Evolutionary conservation across 179 eudicot species (phyloP).

Genomic region (Drosera spatulata): DNA sequence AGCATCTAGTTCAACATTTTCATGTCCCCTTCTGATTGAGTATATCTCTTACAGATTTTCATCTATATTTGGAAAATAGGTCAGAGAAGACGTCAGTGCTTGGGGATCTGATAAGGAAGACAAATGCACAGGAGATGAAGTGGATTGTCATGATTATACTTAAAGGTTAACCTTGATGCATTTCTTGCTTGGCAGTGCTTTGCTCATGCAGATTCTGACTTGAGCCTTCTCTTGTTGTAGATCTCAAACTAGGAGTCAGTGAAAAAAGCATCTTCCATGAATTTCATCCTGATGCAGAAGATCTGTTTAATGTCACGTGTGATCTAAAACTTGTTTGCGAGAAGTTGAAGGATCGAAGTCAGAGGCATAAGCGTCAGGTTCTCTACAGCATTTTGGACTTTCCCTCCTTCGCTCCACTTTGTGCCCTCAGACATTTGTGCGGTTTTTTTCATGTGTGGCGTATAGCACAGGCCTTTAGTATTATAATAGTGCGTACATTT

Average conservation of each 20-base stretch:
- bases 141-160: slow-evolving; percentile 94
- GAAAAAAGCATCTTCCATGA: slow-evolving; percentile 86
- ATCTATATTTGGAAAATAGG: slow-evolving; percentile 13
- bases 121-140: slow-evolving; percentile 90
- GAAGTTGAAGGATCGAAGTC: slow-evolving; percentile 68
- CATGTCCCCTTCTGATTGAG: neutral
- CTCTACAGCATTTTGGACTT: too few species aligned
- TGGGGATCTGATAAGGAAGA: slow-evolving; percentile 61
- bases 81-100: slow-evolving; percentile 47
- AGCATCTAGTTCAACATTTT: neutral
- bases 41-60: neutral
- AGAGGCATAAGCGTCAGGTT: slow-evolving; percentile 84
- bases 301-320: slow-evolving; percentile 93
- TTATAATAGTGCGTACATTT: too few species aligned
- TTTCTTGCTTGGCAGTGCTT: neutral
- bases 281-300: slow-evolving; percentile 99
- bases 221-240: slow-evolving; percentile 16
- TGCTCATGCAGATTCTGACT: neutral
- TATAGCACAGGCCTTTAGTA: too few species aligned
- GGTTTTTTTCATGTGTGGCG: neutral
- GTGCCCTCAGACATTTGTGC: neutral
- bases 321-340: slow-evolving; percentile 84
- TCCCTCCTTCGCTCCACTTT: neutral
- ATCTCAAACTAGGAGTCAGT: slow-evolving; percentile 84
- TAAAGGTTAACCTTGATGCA: slow-evolving; percentile 31